Evolutionary conservation across 2,329 filamentous ascomycete genomes (phyloP), one percentile per base, ranked within the genome.

Genomic region (Fusarium dimerum): DNA sequence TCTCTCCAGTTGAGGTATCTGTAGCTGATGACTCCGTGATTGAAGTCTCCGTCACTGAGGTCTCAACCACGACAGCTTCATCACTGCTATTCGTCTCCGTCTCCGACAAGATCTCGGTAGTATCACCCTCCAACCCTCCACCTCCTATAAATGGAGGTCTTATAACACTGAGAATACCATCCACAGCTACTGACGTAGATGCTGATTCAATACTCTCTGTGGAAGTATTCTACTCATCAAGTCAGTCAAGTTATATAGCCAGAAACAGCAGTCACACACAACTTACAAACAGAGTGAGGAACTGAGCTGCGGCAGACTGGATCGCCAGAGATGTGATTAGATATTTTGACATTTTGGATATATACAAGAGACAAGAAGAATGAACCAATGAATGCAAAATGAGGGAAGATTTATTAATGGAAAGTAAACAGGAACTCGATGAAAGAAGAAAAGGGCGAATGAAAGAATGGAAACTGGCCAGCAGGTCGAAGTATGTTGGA

Each of bases 391-490:
- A 15, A 9, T 36, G 32, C 4, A 12, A 36, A 9, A 32, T 6
- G 32, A 11, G 13, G 13, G 13, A 10, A 9, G 32, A n/a, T n/a
- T n/a, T 36, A 36, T 36, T 36, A 36, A 10, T 36, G 32, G 10
- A 15, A 15, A 15, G 13, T 36, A 36, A 3, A 36, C 32, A 36
- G 32, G 11, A 36, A 26, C 20, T 36, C 4, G 13, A 15, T 36
- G 13, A 15, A 5, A 36, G 15, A 38, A 44, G 17, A 3, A 26
- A 17, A 12, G 32, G 15, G 16, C 36, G n/a, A 15, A 13, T 34
- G 15, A 39, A 20, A 49, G 9, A 18, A 38, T 29, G 39, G 30
- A n/a, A 45, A 49, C 47, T 49, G 47, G 32, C 47, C 40, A 49
- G 47, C 47, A 49, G 47, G 43, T 26, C n/a, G 39, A 38, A 42